Conservation (phyloP, 2,329 filamentous ascomycete genomes). For the Botryotinia convoluta region DNA sequence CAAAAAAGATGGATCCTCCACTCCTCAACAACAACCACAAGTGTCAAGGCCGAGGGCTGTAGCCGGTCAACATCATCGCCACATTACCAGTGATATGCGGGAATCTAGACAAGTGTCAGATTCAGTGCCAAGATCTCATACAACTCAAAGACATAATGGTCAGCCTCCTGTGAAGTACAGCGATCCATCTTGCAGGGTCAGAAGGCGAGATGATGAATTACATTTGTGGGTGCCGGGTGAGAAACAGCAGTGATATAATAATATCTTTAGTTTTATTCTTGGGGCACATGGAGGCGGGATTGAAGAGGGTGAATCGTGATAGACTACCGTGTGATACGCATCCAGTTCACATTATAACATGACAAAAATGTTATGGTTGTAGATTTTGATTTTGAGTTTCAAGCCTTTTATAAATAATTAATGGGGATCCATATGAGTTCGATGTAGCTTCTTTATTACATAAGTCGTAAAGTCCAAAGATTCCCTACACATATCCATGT, state of each 20-base stretch:
- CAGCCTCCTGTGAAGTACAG: neutral
- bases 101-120: neutral
- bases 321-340: neutral
- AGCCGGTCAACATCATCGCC: rapidly evolving
- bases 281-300: neutral
- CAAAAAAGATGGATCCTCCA: neutral
- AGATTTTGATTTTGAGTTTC: neutral
- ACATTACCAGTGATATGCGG: neutral
- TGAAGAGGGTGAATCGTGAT: rapidly evolving
- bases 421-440: neutral
- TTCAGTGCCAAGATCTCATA: neutral
- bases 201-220: too few species aligned
- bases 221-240: neutral
- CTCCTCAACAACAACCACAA: too few species aligned
- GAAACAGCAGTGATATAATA: too few species aligned
- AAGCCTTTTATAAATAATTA: neutral
- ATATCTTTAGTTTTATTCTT: neutral
- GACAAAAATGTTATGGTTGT: too few species aligned
- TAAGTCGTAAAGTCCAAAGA: neutral
- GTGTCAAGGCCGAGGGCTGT: neutral
- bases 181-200: too few species aligned
- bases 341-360: neutral
- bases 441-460: neutral
- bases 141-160: neutral
- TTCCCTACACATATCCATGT: neutral